Conservation (phyloP, 306 rosid genomes). For the barrel medic (Medicago truncatula) region MtrunA17r5.0-ANR NC_053044.1:2069001-2069500, state of each 20-base stretch:
- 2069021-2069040: conserved; percentile 43
- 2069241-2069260: conserved; percentile 42
- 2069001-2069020: conserved; percentile 38
- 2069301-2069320: conserved; percentile 94
- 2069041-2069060: conserved; percentile 49
- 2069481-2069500: neutral
- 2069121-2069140: conserved; percentile 72
- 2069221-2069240: conserved; percentile 49
- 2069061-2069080: conserved; percentile 88
- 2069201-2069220: conserved; percentile 50
- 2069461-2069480: conserved; percentile 58
- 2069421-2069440: conserved; percentile 89
- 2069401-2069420: conserved; percentile 96
- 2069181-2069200: conserved; percentile 53
- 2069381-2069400: conserved; percentile 77
- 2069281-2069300: conserved; percentile 81
- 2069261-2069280: conserved; percentile 58
- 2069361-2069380: conserved; percentile 63
- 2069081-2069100: conserved; percentile 71
- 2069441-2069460: conserved; percentile 92
- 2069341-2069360: conserved; percentile 79
- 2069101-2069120: conserved; percentile 79
- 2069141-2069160: conserved; percentile 63
- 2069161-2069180: conserved; percentile 49
- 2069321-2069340: conserved; percentile 96